These are phyloP conservation scores for Bisporella sp. DNA, from an alignment of 2,329 filamentous ascomycete species.

Conservation along the genomic window DNA sequence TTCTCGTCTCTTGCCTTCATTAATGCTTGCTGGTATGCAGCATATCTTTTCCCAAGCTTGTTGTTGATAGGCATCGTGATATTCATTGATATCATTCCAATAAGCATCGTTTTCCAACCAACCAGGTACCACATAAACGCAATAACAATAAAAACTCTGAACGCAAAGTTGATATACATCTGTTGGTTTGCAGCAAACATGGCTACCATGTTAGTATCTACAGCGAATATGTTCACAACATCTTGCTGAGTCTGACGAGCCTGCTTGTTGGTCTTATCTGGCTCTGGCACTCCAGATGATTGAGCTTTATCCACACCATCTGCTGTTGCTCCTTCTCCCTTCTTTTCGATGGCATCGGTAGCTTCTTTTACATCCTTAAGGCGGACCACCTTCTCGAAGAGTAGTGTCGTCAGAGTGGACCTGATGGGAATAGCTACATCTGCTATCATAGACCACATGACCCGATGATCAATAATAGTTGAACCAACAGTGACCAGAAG, in stretches of 20 bases:
- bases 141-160: slow-evolving; percentile 57
- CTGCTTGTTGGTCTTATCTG: slow-evolving; percentile 16
- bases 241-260: slow-evolving; percentile 49
- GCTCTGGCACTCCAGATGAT: background rate
- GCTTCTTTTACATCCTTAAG: slow-evolving; percentile 58
- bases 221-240: slow-evolving; percentile 67
- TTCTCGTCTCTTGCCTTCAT: slow-evolving; percentile 72
- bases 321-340: background rate
- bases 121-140: slow-evolving; percentile 60
- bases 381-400: slow-evolving; percentile 69
- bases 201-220: slow-evolving; percentile 60
- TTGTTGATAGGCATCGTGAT: slow-evolving; percentile 61
- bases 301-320: slow-evolving; percentile 1
- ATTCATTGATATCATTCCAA: slow-evolving; percentile 56
- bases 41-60: slow-evolving; percentile 55
- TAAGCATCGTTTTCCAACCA: slow-evolving; percentile 60
- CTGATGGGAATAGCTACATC: slow-evolving; percentile 43
- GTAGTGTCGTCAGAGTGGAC: slow-evolving; percentile 59
- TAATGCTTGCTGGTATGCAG: slow-evolving; percentile 54
- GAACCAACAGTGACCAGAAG: slow-evolving; percentile 7
- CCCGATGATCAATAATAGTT: slow-evolving; percentile 12
- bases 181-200: slow-evolving; percentile 58
- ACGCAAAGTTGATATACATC: slow-evolving; percentile 51
- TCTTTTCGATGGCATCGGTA: slow-evolving; percentile 16
- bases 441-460: slow-evolving; percentile 15